Conservation (phyloP, 257 asterid species). For the Petunia axillaris region DNA sequence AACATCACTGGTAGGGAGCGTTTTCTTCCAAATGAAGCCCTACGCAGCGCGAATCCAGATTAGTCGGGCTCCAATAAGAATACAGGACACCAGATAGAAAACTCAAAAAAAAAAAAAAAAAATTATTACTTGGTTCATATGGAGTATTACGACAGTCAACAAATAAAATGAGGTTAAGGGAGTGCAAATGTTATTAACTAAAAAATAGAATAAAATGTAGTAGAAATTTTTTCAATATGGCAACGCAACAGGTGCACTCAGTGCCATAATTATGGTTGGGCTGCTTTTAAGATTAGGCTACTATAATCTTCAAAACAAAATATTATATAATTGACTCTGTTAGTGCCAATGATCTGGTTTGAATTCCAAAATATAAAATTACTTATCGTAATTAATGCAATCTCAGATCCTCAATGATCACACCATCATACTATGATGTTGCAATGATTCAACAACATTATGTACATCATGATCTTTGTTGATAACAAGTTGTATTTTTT, state of each 20-base stretch:
- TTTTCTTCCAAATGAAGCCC: too few species aligned
- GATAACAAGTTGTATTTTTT: slow-evolving; percentile 7
- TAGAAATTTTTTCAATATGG: background rate
- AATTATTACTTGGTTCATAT: too few species aligned
- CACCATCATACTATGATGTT: slow-evolving; percentile 19
- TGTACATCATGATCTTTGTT: slow-evolving; percentile 9
- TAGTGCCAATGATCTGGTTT: background rate
- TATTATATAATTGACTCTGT: background rate
- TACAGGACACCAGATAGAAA: too few species aligned
- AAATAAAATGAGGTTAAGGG: background rate
- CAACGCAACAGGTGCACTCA: slow-evolving; percentile 1
- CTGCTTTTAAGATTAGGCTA: background rate
- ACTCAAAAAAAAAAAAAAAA: too few species aligned
- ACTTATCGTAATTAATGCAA: background rate
- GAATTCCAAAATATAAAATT: background rate
- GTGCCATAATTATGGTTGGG: background rate
- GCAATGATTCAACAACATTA: slow-evolving; percentile 21
- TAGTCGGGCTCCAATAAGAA: too few species aligned
- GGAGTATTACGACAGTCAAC: too few species aligned
- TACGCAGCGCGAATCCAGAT: too few species aligned
- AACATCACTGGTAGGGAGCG: too few species aligned
- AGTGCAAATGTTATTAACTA: background rate
- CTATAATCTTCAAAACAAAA: background rate
- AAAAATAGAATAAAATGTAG: background rate
- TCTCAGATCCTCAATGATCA: slow-evolving; percentile 17